Conservation (phyloP, 805 yeast genomes). For the Ogataea wickerhamii region DNA sequence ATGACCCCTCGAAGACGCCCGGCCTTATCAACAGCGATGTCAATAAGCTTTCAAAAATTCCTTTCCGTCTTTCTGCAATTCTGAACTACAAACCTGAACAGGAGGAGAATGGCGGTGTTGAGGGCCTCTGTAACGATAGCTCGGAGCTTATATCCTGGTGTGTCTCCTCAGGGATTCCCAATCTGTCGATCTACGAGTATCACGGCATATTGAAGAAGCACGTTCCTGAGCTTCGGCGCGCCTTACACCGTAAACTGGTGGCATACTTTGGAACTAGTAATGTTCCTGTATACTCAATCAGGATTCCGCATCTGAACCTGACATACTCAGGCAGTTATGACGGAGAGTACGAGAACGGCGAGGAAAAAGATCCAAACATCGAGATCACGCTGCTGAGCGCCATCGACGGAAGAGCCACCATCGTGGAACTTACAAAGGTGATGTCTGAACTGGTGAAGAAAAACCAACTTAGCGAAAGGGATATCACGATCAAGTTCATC, state of each 20-base stretch:
- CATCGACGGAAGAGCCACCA: constrained; percentile 85
- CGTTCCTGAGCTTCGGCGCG: constrained; percentile 52
- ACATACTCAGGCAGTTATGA: constrained; percentile 40
- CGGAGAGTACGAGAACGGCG: constrained; percentile 26
- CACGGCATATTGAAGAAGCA: constrained; percentile 62
- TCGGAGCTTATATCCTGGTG: constrained; percentile 85
- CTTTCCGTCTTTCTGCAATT: constrained; percentile 73
- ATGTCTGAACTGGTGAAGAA: constrained; percentile 70
- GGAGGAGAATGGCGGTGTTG: constrained; percentile 86
- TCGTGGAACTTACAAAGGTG: constrained; percentile 82
- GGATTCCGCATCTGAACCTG: constrained; percentile 64
- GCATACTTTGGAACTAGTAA: constrained; percentile 70
- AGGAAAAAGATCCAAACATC: constrained; percentile 38
- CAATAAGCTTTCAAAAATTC: constrained; percentile 66
- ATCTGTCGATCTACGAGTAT: constrained; percentile 72
- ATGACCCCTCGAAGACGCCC: constrained; percentile 73
- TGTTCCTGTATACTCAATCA: constrained; percentile 59
- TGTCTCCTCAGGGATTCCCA: constrained; percentile 77
- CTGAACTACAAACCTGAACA: constrained; percentile 68
- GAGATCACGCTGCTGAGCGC: constrained; percentile 64
- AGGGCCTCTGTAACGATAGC: constrained; percentile 72
- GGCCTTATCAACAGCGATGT: constrained; percentile 85
- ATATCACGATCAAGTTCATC: constrained; percentile 70
- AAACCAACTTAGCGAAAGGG: constrained; percentile 57
- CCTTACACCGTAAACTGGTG: constrained; percentile 55